Evolutionary conservation across 1,139 yeast genomes (phyloP).

Genomic region (Taphrina sp.): DNA sequence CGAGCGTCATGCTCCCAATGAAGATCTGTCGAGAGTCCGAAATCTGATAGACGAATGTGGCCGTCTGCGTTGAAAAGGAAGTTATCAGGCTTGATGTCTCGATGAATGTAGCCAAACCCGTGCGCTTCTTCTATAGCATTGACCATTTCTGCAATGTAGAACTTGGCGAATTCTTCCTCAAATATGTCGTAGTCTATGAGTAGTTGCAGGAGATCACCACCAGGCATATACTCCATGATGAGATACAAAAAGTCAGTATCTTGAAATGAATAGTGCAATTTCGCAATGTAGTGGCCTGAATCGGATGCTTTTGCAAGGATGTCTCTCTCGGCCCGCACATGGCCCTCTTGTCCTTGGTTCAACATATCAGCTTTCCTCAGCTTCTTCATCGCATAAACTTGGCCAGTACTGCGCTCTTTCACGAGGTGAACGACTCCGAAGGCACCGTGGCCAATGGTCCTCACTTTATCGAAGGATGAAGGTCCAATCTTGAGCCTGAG

Average conservation of each 20-base stretch:
- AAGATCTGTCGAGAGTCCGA: constrained; percentile 53
- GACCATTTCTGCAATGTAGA: constrained; percentile 80
- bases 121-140: constrained; percentile 79
- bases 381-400: constrained; percentile 34
- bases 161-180: constrained; percentile 81
- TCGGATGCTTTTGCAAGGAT: constrained; percentile 31
- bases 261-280: constrained; percentile 32
- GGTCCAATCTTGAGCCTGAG: constrained; percentile 24
- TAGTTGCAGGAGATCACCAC: constrained; percentile 81
- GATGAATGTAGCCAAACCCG: constrained; percentile 77
- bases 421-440: constrained; percentile 35
- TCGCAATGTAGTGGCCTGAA: constrained; percentile 28
- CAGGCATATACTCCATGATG: constrained; percentile 96
- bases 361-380: constrained; percentile 34
- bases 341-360: constrained; percentile 51
- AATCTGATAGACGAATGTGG: constrained; percentile 79
- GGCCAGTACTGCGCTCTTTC: constrained; percentile 11
- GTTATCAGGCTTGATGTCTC: constrained; percentile 74
- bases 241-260: constrained; percentile 72
- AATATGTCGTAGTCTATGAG: constrained; percentile 74
- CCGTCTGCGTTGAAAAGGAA: constrained; percentile 78
- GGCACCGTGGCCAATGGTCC: constrained; percentile 34
- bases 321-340: constrained; percentile 55
- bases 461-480: constrained; percentile 22
- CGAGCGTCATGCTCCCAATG: constrained; percentile 73